Base-by-base conservation (phyloP, 768 basidiomycete genomes). In the Boletus barrowsii region DNA sequence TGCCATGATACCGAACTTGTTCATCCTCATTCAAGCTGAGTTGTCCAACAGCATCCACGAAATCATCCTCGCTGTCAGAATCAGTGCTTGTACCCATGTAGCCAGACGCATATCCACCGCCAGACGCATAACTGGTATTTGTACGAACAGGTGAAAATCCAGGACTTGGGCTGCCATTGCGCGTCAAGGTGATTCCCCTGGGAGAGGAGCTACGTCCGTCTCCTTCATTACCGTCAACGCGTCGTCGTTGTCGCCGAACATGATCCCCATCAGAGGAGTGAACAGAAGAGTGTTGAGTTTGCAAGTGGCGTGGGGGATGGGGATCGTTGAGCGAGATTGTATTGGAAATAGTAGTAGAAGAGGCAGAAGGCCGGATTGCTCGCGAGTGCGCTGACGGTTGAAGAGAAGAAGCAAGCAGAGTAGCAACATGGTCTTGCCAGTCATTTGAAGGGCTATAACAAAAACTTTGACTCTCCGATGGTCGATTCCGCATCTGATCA, bases 1-100 rank as follows among this genome's bases (percentile, higher is more conserved):
- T 90, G 29, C 92, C 91, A 63, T 95, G 93, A 68, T 87, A 94
- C 36, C 93, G 75, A 13, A 95, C 83, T 67, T 94, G 84, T 52
- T 83, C 80, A 50, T 93, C 88, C 73, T 95, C 93, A 62, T 95
- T 93, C 61, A 95, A 63, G 58, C 88, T 90, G 54, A 95, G 75
- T 71, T 94, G 91, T 3, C 93, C 93, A 5, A 93, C 80, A 29
- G 90, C 91, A 53, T 85, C 83, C 32, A 80, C 77, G 4, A 87
- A 67, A 49, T 79, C 77, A 41, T 75, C 76, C 43, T 78, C 77
- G 36, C 71, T 71, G 18, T 68, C 68, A 9, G 67, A 65, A 18
- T 69, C 69, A 4, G 73, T 68, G 61, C 75, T 69, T 24, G 61
- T 51, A 8, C 58, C 67, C 61, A 64, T 67, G 40, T 69, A 62